Evolutionary conservation across 2,329 filamentous ascomycete genomes (phyloP).

Genomic region (Arthrobotrys entomopaga): DNA sequence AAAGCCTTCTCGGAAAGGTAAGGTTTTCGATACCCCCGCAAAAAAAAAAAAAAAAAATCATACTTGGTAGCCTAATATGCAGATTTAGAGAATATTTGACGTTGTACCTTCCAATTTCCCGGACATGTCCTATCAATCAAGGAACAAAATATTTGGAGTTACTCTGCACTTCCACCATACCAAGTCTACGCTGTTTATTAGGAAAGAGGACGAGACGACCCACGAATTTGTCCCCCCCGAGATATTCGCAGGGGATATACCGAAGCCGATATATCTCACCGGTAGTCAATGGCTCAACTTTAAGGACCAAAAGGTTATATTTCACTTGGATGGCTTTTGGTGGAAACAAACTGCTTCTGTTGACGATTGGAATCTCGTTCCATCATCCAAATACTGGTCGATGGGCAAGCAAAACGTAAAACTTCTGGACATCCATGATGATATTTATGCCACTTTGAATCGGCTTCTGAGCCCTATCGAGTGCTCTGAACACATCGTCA

Average conservation of each 20-base stretch:
- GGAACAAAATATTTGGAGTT: not conserved
- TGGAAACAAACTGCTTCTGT: not conserved
- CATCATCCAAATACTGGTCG: not conserved
- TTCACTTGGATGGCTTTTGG: slow-evolving; percentile 13
- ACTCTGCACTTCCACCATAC: slow-evolving; percentile 4
- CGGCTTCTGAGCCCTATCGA: slow-evolving; percentile 3
- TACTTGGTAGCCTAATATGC: slow-evolving; percentile 18
- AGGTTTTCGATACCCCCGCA: not conserved
- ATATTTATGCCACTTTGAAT: not conserved
- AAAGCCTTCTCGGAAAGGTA: slow-evolving; percentile 64
- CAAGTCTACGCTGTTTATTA: slow-evolving; percentile 6
- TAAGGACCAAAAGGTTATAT: not conserved
- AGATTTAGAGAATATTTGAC: not conserved
- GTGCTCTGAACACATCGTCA: not conserved
- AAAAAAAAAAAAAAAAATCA: not conserved
- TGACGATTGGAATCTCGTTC: slow-evolving; percentile 12
- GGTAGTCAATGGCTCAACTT: slow-evolving; percentile 46
- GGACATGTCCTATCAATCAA: not conserved
- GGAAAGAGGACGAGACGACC: slow-evolving; percentile 5
- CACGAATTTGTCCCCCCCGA: slow-evolving; percentile 22
- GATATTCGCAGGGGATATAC: slow-evolving; percentile 20
- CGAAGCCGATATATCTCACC: not conserved
- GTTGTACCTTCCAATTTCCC: not conserved
- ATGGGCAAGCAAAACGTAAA: not conserved
- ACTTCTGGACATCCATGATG: slow-evolving; percentile 12